Evolutionary conservation across 1,284 basidiomycete species (phyloP), one percentile per base, ranked within the genome.

Genomic region (Ustilago lituana): DNA sequence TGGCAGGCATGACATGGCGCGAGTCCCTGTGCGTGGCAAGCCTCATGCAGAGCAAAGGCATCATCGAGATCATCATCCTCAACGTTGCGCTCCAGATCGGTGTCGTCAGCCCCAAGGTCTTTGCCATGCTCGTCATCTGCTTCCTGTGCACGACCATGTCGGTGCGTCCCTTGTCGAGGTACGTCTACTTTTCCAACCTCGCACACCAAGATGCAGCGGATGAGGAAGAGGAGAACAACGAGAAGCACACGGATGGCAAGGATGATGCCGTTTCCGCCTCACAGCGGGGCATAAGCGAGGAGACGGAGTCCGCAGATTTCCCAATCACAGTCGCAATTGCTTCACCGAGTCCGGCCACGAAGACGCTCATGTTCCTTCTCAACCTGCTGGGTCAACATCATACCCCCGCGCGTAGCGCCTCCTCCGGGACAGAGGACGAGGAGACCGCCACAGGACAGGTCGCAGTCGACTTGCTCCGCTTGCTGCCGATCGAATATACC

Each of bases 61-160:
- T 74, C 49, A 74, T 74, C 43, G 73, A 74, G 54, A 60, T 74
- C 54, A 66, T 74, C 50, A 74, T 74, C 37, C 61, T 73, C 54
- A 72, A 68, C 17, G 65, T 72, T 0, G 73, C 59, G 8, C 50
- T 65, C 6, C 55, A 73, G 41, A 41, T 66, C 22, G 51, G 57
- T 17, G 65, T 74, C 10, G 59, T 74, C 35, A 59, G 38, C n/a
- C 33, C 47, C 11, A 62, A 50, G 33, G 58, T 73, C 20, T 74
- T 73, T 38, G 62, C 65, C 17, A 74, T 74, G 72, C 54, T 74
- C n/a, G 60, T 70, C 46, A 41, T 72, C 24, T 66, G 57, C 56
- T 73, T 72, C 54, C 48, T 69, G 23, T 63, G 59, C 49, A 67
- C 72, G 23, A 73, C 70, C 29, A 50, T 68, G 54, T 54, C 66